A percentile compares a stretch with the other conserved stretches of the same genome.
Conservation (phyloP, 108 stramenopile genomes). For the Phaeodactylum tricornutum region DNA sequence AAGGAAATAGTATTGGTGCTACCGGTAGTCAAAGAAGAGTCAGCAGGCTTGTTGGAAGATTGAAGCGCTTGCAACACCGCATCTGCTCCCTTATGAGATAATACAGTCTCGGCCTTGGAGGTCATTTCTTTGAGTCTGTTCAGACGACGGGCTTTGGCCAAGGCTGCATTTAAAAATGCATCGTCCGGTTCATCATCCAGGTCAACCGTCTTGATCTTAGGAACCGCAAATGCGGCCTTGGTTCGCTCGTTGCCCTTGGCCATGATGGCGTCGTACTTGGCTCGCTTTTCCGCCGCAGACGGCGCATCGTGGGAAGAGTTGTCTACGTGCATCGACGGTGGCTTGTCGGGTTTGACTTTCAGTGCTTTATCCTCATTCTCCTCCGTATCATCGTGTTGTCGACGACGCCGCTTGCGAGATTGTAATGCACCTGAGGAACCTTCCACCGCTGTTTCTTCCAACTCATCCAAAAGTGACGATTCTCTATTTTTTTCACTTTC, state of each 20-base stretch:
- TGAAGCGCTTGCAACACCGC: constrained; percentile 60
- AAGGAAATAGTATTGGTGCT: constrained; percentile 23
- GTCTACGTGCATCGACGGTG: no score
- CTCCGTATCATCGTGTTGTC: constrained; percentile 8
- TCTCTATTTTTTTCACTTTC: constrained; percentile 32
- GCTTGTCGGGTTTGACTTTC: no score
- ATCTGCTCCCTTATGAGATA: constrained; percentile 34
- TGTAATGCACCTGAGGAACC: background rate
- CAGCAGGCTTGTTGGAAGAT: constrained; percentile 9
- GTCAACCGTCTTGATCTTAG: constrained; percentile 6
- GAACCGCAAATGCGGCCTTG: constrained; percentile 30
- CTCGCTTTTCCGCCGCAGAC: constrained; percentile 22
- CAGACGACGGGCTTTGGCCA: constrained; percentile 81
- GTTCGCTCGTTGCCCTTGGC: constrained; percentile 71
- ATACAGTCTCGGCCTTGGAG: constrained; percentile 1
- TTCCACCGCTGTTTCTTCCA: constrained; percentile 1
- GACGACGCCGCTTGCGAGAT: constrained; percentile 3
- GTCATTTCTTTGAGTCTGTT: constrained; percentile 55
- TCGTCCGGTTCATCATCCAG: constrained; percentile 72
- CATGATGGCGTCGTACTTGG: constrained; percentile 67
- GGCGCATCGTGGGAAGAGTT: background rate
- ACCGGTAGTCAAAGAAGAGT: background rate
- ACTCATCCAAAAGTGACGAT: background rate
- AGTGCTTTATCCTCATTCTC: constrained; percentile 11
- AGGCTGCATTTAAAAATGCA: constrained; percentile 76